Percentiles rank a stretch among this genome's conserved stretches.
These are phyloP conservation scores for Rhexocercosporidium sp. DNA, from an alignment of 2,329 filamentous ascomycete species.

Conservation along the genomic window DNA sequence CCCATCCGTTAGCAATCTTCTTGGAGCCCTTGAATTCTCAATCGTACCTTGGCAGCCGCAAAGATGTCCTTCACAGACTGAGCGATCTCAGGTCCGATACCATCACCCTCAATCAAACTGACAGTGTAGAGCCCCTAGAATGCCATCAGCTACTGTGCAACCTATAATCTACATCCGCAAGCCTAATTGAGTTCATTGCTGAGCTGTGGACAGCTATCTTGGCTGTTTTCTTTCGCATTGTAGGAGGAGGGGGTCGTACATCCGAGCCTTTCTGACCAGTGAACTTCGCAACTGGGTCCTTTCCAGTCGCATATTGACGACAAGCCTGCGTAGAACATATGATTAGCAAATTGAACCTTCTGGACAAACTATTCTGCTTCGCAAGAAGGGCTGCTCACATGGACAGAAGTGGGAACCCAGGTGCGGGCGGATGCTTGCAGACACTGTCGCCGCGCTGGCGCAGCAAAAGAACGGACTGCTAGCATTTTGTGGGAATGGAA, in stretches of 20 bases:
- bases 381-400: conserved; percentile 55
- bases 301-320: conserved; percentile 66
- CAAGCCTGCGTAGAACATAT: conserved; percentile 48
- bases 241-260: conserved; percentile 59
- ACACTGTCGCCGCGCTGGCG: conserved; percentile 78
- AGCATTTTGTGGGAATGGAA: conserved; percentile 69
- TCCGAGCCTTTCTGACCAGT: conserved; percentile 86
- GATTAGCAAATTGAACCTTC: conserved; percentile 24
- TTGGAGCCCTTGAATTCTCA: conserved; percentile 7
- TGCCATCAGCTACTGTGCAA: conserved; percentile 30
- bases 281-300: conserved; percentile 87
- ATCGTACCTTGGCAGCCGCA: conserved; percentile 82
- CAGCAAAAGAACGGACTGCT: conserved; percentile 77
- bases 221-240: conserved; percentile 42
- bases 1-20: conserved; percentile 31
- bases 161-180: conserved; percentile 2
- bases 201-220: conserved; percentile 22
- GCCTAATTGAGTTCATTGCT: conserved; percentile 35
- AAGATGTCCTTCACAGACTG: conserved; percentile 99
- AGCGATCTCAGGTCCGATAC: conserved; percentile 97
- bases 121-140: conserved; percentile 90
- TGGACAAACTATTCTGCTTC: conserved; percentile 2
- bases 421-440: conserved; percentile 70
- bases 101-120: conserved; percentile 97
- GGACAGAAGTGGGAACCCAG: conserved; percentile 53